phyloP scores from a whole-genome alignment of 495 filamentous ascomycete species.

The Darksidea phi region DNA sequence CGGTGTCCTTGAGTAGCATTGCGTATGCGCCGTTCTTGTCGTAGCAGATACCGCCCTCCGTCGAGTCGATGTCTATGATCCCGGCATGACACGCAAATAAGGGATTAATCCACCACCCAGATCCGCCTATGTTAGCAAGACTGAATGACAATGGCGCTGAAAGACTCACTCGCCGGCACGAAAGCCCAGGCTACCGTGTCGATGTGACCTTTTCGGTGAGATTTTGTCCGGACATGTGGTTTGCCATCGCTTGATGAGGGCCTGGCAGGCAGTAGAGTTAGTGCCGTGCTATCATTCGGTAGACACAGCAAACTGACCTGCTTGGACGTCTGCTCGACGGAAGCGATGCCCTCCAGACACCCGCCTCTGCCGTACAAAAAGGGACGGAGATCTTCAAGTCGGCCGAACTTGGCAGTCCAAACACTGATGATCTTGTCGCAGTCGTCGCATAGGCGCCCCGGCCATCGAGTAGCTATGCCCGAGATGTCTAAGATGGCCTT shows the following conservation, averaged over 20 bases:
- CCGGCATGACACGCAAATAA: constrained; percentile 43
- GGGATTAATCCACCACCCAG: constrained; percentile 45
- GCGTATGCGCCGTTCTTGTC: constrained; percentile 43
- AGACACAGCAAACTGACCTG: constrained; percentile 18
- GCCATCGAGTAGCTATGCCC: constrained; percentile 44
- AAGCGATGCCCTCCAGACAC: constrained; percentile 38
- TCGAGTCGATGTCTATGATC: constrained; percentile 40
- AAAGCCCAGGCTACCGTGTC: constrained; percentile 40
- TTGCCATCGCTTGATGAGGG: constrained; percentile 30
- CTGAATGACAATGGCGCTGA: background rate
- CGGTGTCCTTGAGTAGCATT: constrained; percentile 38
- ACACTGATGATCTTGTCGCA: constrained; percentile 38
- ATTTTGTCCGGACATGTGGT: constrained; percentile 18
- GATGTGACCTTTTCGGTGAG: constrained; percentile 3
- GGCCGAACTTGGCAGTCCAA: constrained; percentile 39
- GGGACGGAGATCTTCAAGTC: constrained; percentile 31
- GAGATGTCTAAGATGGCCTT: constrained; percentile 38
- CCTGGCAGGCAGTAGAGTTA: constrained; percentile 11
- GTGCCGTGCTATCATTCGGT: background rate
- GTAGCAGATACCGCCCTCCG: constrained; percentile 37
- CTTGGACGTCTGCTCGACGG: constrained; percentile 32
- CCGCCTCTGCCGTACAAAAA: constrained; percentile 41
- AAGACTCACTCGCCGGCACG: constrained; percentile 41
- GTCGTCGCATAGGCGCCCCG: constrained; percentile 38
- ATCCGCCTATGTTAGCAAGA: constrained; percentile 3